phyloP scores from a whole-genome alignment of 2,329 filamentous ascomycete genomes.

The Didymella lethalis region DNA sequence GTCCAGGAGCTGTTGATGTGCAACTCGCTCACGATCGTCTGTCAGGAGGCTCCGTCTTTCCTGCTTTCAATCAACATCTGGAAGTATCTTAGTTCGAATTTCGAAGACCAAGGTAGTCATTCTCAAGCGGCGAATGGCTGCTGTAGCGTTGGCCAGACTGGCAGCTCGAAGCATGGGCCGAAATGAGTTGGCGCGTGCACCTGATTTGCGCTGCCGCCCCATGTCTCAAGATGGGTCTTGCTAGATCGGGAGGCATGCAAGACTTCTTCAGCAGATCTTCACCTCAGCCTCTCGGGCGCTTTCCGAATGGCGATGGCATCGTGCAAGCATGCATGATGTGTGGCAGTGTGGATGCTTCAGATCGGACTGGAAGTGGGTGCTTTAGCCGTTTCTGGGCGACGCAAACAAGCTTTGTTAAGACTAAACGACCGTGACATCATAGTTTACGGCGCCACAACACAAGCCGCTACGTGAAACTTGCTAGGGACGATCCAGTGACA shows the following conservation, averaged over 20 bases:
- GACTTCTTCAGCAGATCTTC: background rate
- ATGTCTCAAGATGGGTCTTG: background rate
- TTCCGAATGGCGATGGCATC: conserved; percentile 6
- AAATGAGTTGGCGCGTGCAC: conserved; percentile 11
- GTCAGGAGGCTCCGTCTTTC: no score
- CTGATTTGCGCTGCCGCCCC: conserved; percentile 2
- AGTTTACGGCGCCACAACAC: conserved; percentile 11
- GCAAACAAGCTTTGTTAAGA: conserved; percentile 12
- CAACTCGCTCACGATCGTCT: no score
- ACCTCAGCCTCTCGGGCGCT: background rate
- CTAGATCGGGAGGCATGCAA: background rate
- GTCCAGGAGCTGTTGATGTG: no score
- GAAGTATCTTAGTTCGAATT: background rate
- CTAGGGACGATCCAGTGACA: conserved; percentile 6
- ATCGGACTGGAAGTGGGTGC: conserved; percentile 8
- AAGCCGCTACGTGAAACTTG: conserved; percentile 22
- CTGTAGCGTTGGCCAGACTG: background rate
- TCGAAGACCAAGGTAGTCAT: background rate
- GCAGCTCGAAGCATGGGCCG: background rate
- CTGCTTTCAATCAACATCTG: background rate
- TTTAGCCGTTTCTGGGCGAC: conserved; percentile 10
- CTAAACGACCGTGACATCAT: conserved; percentile 18
- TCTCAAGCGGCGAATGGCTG: background rate
- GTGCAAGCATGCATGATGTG: conserved; percentile 8
- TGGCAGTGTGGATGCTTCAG: conserved; percentile 7